Base-by-base conservation (phyloP, 192 early-diverging fungal genomes). In the Radiomyces spectabilis region DNA sequence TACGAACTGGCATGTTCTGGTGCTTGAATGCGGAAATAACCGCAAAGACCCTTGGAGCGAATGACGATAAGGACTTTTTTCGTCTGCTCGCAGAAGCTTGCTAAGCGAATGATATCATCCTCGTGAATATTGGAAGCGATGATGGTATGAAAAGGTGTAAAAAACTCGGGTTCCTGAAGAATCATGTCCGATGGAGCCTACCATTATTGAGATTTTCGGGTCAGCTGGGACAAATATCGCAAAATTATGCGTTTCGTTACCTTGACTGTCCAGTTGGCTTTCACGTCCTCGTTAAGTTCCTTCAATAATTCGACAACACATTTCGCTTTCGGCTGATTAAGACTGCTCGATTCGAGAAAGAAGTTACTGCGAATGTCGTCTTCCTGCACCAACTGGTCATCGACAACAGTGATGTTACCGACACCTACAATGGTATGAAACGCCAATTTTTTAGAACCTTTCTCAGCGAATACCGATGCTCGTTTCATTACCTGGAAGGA, bases 401-500 rank as follows among this genome's bases (percentile, higher is more conserved):
- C 96, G 2, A 95, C 76, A 12, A 99, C 72, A 0, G 89, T 87
- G 61, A 94, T 92, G 22, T 79, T 69, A 22, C 94, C 94, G 61
- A 97, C 87, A 7, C 88, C 95, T 98, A 41, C n/a, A n/a, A n/a
- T n/a, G n/a, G n/a, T n/a, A n/a, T n/a, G n/a, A n/a, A n/a, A n/a
- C n/a, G 35, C 44, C 7, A 1, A 9, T 5, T 39, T n/a, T 37
- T 18, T 37, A n/a, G 24, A 49, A 26, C 33, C 26, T 35, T 18
- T 34, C 8, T 34, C 19, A 30, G 51, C 24, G n/a, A 0, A 27
- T 27, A 48, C 5, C 53, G n/a, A n/a, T n/a, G n/a, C n/a, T n/a
- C n/a, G n/a, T n/a, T n/a, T n/a, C n/a, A n/a, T 61, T 78, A 88
- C 95, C 96, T 65, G 96, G 94, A 46, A 99, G 77, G 43, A 97